Evolutionary conservation across 352 stramenopile species (phyloP), one percentile per base, ranked within the genome.

Genomic region (Phytopythium kandeliae): DNA sequence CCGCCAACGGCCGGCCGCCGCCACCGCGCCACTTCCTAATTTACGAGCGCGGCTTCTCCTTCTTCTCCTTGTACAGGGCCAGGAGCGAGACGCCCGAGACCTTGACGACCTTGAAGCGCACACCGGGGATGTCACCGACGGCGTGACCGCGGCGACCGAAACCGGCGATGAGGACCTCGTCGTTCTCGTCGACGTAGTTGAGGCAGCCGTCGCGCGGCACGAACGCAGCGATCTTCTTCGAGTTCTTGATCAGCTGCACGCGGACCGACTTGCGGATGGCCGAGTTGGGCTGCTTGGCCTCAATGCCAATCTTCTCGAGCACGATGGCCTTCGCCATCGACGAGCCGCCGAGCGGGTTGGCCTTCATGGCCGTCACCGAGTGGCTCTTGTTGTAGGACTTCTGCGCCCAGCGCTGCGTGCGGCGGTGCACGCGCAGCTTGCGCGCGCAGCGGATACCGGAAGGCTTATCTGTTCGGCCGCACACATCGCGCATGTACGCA

Each of bases 201-300:
- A 99, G 81, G 85, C 97, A 99, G 86, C 97, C 97, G 96, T 99
- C 97, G 46, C 97, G 90, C 51, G 97, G 97, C 60, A 99, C 97
- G 86, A 99, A 99, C 58, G 97, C 97, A 24, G 97, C 97, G 77
- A 99, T 99, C 89, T 99, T 99, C 96, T 99, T 99, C 67, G 96
- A 98, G 80, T 99, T 99, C 96, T 99, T 99, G 85, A 99, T 99
- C 36, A 99, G 84, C 85, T 99, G 97, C 57, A 99, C 97, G 81
- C 97, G 96, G 37, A 97, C 96, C 70, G 96, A 99, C 92, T 99
- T 99, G 72, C 97, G 96, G 87, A 99, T 99, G 63, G 97, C 97
- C 41, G 96, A 99, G 93, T 99, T 99, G 54, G 97, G 97, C 89
- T 99, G 97, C 86, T 99, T 99, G 63, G 97, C 97, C 72, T 99